Conservation (phyloP, 2,329 filamentous ascomycete genomes). For the Phialophora chinensis region DNA sequence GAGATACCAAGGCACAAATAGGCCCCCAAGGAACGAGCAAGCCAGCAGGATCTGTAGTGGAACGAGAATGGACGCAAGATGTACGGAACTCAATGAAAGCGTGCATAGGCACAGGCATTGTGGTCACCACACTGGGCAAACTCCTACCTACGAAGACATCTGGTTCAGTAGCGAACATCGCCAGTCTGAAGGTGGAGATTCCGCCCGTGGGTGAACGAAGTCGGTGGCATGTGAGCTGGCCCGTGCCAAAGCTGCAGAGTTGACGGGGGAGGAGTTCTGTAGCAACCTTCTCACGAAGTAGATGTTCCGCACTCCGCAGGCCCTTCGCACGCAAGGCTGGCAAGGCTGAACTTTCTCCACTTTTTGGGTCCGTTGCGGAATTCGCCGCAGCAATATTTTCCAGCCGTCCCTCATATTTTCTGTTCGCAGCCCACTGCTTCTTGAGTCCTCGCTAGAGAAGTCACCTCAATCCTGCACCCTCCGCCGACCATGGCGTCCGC, state of each 20-base stretch:
- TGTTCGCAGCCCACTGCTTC: not conserved
- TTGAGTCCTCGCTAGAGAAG: not conserved
- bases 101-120: slow-evolving; percentile 73
- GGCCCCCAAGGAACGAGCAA: not conserved
- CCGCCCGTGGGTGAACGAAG: slow-evolving; percentile 44
- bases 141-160: slow-evolving; percentile 50
- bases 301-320: no score
- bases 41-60: slow-evolving; percentile 51
- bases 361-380: not conserved
- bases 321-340: not conserved
- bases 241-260: slow-evolving; percentile 48
- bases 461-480: slow-evolving; percentile 1
- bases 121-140: slow-evolving; percentile 66
- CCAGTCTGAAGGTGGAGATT: slow-evolving; percentile 31
- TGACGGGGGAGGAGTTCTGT: slow-evolving; percentile 1
- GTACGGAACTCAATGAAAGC: slow-evolving; percentile 68
- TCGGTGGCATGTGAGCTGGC: slow-evolving; percentile 55
- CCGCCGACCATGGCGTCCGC: slow-evolving; percentile 58
- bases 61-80: slow-evolving; percentile 67
- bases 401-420: not conserved
- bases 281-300: not conserved
- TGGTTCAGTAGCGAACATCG: not conserved
- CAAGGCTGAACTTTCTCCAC: not conserved
- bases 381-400: not conserved
- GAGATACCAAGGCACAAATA: slow-evolving; percentile 8